Evolutionary conservation across 129 eudicot genomes (phyloP).

Genomic region (Saussurea involucrata): DNA sequence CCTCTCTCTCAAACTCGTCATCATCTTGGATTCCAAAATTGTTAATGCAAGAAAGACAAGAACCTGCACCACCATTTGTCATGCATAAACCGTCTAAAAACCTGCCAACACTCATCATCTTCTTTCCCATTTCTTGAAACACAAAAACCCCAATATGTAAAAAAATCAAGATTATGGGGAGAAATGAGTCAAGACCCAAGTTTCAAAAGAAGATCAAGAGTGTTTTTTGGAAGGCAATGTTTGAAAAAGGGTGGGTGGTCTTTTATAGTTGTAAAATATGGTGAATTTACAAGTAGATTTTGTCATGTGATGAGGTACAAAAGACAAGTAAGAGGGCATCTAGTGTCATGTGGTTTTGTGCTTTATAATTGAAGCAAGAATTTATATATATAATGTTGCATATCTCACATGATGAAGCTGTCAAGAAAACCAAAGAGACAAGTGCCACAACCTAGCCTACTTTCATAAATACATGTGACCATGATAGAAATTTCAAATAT

Average conservation of each 20-base stretch:
- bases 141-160: conserved; percentile 13
- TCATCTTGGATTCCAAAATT: conserved; percentile 31
- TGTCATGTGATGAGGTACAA: conserved; percentile 35
- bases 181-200: conserved; percentile 33
- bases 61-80: conserved; percentile 46
- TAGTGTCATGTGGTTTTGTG: conserved; percentile 37
- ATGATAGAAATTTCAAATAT: background rate
- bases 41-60: conserved; percentile 71
- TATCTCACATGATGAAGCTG: conserved; percentile 41
- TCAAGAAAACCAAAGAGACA: conserved; percentile 30
- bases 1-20: conserved; percentile 53
- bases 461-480: conserved; percentile 23
- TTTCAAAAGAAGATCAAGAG: conserved; percentile 25
- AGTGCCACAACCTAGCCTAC: conserved; percentile 27
- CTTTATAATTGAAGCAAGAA: conserved; percentile 27
- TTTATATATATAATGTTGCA: conserved; percentile 16
- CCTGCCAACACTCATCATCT: conserved; percentile 52
- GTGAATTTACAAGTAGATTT: conserved; percentile 20
- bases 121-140: conserved; percentile 53
- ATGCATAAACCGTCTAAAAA: conserved; percentile 62
- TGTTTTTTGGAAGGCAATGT: conserved; percentile 9
- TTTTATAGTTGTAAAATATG: conserved; percentile 22
- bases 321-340: conserved; percentile 38
- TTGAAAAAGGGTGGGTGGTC: conserved; percentile 19
- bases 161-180: conserved; percentile 23